phyloP scores from a whole-genome alignment of 2,329 filamentous ascomycete genomes.

The Myriangium duriaei region DNA sequence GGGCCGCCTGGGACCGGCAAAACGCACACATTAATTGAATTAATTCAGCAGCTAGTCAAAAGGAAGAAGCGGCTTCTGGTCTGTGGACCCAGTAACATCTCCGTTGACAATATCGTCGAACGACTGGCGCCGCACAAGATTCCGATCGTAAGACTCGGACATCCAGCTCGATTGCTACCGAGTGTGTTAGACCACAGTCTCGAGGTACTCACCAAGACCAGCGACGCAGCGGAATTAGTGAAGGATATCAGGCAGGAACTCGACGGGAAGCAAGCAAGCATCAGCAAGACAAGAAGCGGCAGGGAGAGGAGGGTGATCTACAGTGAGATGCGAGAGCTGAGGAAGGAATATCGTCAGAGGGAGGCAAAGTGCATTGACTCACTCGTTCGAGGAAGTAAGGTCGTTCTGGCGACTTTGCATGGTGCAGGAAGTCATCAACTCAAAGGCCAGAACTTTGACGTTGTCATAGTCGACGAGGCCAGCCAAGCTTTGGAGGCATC shows the following conservation, averaged over 20 bases:
- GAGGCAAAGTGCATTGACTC: slow-evolving; percentile 70
- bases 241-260: slow-evolving; percentile 85
- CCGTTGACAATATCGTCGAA: slow-evolving; percentile 96
- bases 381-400: slow-evolving; percentile 64
- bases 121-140: slow-evolving; percentile 73
- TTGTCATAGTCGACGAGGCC: slow-evolving; percentile 91
- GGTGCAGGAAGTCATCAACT: slow-evolving; percentile 80
- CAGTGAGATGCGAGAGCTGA: slow-evolving; percentile 66
- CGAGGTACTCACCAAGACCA: slow-evolving; percentile 80
- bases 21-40: slow-evolving; percentile 88
- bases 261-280: slow-evolving; percentile 78
- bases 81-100: slow-evolving; percentile 95
- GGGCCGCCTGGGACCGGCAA: slow-evolving; percentile 94
- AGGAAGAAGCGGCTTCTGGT: slow-evolving; percentile 66
- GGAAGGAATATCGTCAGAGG: slow-evolving; percentile 77
- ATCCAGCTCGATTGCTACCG: slow-evolving; percentile 80
- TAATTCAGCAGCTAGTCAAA: slow-evolving; percentile 81
- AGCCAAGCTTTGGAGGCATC: slow-evolving; percentile 93
- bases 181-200: slow-evolving; percentile 82
- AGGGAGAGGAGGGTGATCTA: slow-evolving; percentile 74
- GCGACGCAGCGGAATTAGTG: slow-evolving; percentile 79
- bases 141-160: slow-evolving; percentile 78
- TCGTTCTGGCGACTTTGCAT: slow-evolving; percentile 85
- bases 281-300: slow-evolving; percentile 74
- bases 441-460: slow-evolving; percentile 70